Conservation (phyloP, 1,284 basidiomycete genomes). For the Xanthoconium separans region DNA sequence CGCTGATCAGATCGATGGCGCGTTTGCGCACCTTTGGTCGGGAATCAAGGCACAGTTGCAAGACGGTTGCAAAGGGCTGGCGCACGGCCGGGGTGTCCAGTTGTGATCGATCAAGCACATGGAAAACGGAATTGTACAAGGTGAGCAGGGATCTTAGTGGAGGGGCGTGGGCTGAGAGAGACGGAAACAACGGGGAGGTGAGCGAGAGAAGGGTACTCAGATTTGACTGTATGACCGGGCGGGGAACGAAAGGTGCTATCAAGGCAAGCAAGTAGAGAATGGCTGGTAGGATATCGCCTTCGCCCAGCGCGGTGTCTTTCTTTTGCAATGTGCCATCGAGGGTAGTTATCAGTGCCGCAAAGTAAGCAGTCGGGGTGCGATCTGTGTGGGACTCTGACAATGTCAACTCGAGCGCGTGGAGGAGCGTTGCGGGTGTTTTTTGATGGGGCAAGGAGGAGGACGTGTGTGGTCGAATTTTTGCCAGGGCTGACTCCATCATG, state of each 20-base stretch:
- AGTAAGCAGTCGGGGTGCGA: constrained; percentile 80
- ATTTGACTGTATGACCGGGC: constrained; percentile 70
- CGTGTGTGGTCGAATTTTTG: constrained; percentile 88
- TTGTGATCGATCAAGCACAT: constrained; percentile 67
- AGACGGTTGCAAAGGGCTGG: constrained; percentile 74
- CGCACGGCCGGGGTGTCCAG: constrained; percentile 69
- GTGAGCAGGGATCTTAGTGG: constrained; percentile 73
- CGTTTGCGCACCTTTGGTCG: constrained; percentile 93
- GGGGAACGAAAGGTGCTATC: constrained; percentile 71
- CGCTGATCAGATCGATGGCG: constrained; percentile 83
- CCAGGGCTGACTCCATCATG: constrained; percentile 62
- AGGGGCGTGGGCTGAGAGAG: constrained; percentile 62
- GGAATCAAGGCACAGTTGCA: constrained; percentile 83
- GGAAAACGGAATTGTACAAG: constrained; percentile 69
- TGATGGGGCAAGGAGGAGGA: constrained; percentile 84
- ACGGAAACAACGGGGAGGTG: constrained; percentile 76
- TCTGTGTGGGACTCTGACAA: constrained; percentile 78
- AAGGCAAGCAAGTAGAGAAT: constrained; percentile 89
- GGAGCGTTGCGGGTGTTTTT: constrained; percentile 86
- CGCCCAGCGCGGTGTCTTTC: constrained; percentile 58
- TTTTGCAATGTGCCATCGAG: constrained; percentile 73
- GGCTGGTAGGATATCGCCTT: constrained; percentile 84
- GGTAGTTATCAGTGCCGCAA: constrained; percentile 81
- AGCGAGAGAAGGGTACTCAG: constrained; percentile 64
- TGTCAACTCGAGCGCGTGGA: constrained; percentile 88